Percentiles rank a stretch among this genome's conserved stretches.
These are phyloP conservation scores for Hordeum marinum DNA, from an alignment of 176 grass and related monocot species.

Conservation along the genomic window DNA sequence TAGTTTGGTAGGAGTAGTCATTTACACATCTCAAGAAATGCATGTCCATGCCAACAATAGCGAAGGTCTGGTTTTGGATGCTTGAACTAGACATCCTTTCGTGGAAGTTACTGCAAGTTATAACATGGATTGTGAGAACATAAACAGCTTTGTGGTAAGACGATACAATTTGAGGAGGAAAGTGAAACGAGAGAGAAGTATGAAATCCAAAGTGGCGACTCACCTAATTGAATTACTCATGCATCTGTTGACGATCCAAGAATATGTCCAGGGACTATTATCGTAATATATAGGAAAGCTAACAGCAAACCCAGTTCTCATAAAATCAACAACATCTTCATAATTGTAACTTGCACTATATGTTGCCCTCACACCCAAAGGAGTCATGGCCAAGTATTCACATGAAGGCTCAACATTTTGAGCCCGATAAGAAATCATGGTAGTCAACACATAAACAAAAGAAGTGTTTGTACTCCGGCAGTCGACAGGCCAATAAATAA, in stretches of 20 bases:
- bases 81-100: not conserved
- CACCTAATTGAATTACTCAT: not conserved
- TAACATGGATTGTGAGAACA: not conserved
- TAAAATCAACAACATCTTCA: not conserved
- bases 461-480: not conserved
- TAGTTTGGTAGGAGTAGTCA: no score
- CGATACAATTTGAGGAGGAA: no score
- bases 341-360: not conserved
- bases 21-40: not conserved
- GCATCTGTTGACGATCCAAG: not conserved
- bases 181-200: no score
- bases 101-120: not conserved
- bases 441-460: slow-evolving; percentile 3
- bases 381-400: slow-evolving; percentile 1
- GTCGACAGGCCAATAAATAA: not conserved
- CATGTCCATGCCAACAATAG: not conserved
- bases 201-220: no score
- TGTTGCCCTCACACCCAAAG: not conserved
- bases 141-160: not conserved
- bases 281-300: no score
- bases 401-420: slow-evolving; percentile 5
- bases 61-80: not conserved
- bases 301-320: not conserved
- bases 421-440: no score
- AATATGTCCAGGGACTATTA: no score